phyloP scores from a whole-genome alignment of 129 eudicot genomes.

The Saussurea involucrata region DNA sequence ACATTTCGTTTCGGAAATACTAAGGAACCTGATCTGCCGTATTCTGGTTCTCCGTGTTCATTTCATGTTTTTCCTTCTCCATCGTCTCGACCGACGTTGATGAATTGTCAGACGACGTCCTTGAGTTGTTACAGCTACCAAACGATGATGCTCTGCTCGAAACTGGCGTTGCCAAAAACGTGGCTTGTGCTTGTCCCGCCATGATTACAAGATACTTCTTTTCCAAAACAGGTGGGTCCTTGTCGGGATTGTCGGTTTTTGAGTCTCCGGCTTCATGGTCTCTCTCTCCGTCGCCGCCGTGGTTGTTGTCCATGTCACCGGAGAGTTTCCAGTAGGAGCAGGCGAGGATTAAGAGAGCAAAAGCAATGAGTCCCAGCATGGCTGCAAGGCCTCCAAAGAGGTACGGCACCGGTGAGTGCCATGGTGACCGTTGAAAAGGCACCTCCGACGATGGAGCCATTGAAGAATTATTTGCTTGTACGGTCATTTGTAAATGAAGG shows the following conservation, averaged over 20 bases:
- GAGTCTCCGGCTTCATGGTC: slow-evolving; percentile 41
- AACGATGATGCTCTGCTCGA: slow-evolving; percentile 16
- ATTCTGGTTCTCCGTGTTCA: not conserved
- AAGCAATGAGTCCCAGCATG: slow-evolving; percentile 63
- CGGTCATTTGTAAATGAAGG: slow-evolving; percentile 6
- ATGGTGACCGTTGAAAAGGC: slow-evolving; percentile 41
- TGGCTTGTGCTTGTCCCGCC: slow-evolving; percentile 73
- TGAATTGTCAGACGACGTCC: not conserved
- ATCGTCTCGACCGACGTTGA: not conserved
- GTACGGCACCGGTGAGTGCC: slow-evolving; percentile 84
- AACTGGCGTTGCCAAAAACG: slow-evolving; percentile 61
- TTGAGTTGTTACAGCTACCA: slow-evolving; percentile 22
- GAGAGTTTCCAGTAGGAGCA: slow-evolving; percentile 65
- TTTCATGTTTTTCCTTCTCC: slow-evolving; percentile 6
- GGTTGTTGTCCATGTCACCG: slow-evolving; percentile 15
- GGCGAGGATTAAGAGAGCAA: slow-evolving; percentile 62
- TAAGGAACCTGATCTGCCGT: not conserved
- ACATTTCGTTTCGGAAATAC: not conserved
- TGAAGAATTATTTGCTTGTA: slow-evolving; percentile 8
- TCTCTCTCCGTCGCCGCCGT: slow-evolving; percentile 16
- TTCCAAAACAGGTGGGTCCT: slow-evolving; percentile 40
- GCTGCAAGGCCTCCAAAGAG: slow-evolving; percentile 68
- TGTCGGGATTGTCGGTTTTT: slow-evolving; percentile 21
- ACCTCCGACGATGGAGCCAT: slow-evolving; percentile 33
- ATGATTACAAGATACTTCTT: slow-evolving; percentile 65